Base-by-base conservation (phyloP, 2,329 filamentous ascomycete genomes). In the Laburnicola sp. region DNA sequence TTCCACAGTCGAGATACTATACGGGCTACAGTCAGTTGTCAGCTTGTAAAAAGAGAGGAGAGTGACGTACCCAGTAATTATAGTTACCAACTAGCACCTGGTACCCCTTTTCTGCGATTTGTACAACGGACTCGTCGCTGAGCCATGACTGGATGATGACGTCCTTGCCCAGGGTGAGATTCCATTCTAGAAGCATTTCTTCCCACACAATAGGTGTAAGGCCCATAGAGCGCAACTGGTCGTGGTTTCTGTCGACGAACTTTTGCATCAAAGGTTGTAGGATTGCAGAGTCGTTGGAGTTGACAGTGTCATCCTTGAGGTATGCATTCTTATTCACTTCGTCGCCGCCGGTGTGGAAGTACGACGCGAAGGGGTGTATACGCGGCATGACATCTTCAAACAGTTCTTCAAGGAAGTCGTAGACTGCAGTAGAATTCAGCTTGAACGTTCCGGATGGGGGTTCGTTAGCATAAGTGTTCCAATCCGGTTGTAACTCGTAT, bases 281-380 rank as follows among this genome's bases (percentile, higher is more conserved):
- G 10, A 93, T 80, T 1, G 76, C 72, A 0, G 79, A 76, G 47
- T 85, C 76, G 67, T 87, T 90, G 28, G 86, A 88, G 4, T 79
- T 72, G 32, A 96, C 84, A 1, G 83, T 87, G 3, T 71, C 62
- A 67, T 96, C 91, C 8, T 93, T 80, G 35, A 77, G 77, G 65
- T 90, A 92, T 45, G 86, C 83, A 63, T 92, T 86, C 54, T 79
- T 79, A 72, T 94, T 93, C 54, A 95, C 84, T 76, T 96, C 91
- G 64, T 96, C 91, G 48, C 91, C 91, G 39, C 91, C 91, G 1
- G 88, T 88, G 74, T 96, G 91, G 77, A 93, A 95, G 74, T 93
- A 84, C 5, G 83, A 76, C 2, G 86, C 80, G 70, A 89, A 90
- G 0, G 86, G 84, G 8, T 31, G 41, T 0, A 70, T 53, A 6